A percentile compares a stretch with the other conserved stretches of the same genome.
These are phyloP conservation scores for Royoungia palumana DNA, from an alignment of 768 basidiomycete genomes.

Conservation along the genomic window DNA sequence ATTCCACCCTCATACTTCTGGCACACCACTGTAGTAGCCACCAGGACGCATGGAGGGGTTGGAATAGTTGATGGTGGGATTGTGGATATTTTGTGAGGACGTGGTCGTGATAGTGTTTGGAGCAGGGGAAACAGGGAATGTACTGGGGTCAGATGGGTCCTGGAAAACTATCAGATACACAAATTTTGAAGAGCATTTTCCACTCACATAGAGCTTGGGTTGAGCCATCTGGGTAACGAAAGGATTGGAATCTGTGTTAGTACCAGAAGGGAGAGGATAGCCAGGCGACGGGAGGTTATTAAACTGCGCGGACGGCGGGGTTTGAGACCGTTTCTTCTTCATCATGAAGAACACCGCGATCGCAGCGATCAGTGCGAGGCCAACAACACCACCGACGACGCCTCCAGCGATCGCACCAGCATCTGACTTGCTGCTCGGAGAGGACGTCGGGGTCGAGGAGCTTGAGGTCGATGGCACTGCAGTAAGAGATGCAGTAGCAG, in stretches of 20 bases:
- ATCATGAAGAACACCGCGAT: conserved; percentile 38
- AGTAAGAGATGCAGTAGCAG: conserved; percentile 16
- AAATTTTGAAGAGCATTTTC: background rate
- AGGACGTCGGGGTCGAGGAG: conserved; percentile 1
- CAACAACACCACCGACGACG: conserved; percentile 62
- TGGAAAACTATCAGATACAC: conserved; percentile 11
- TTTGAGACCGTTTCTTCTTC: conserved; percentile 26
- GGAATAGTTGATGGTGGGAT: conserved; percentile 12
- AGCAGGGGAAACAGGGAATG: conserved; percentile 32
- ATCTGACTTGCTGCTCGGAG: conserved; percentile 23
- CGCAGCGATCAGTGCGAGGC: conserved; percentile 41
- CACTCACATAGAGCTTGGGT: conserved; percentile 31
- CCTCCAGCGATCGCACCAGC: conserved; percentile 59
- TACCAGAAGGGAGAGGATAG: conserved; percentile 4
- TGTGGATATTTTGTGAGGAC: conserved; percentile 6
- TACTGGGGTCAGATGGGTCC: conserved; percentile 38
- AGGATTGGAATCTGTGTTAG: conserved; percentile 4
- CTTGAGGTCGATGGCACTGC: conserved; percentile 8
- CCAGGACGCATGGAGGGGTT: conserved; percentile 6
- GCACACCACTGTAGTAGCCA: conserved; percentile 24
- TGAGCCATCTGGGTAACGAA: conserved; percentile 20
- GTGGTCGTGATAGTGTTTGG: conserved; percentile 9
- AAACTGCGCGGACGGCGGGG: conserved; percentile 17
- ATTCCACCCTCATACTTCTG: conserved; percentile 19
- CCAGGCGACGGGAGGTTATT: background rate